Evolutionary conservation across 1,139 yeast species (phyloP).

Genomic region (Scheffersomyces cryptocercus): DNA sequence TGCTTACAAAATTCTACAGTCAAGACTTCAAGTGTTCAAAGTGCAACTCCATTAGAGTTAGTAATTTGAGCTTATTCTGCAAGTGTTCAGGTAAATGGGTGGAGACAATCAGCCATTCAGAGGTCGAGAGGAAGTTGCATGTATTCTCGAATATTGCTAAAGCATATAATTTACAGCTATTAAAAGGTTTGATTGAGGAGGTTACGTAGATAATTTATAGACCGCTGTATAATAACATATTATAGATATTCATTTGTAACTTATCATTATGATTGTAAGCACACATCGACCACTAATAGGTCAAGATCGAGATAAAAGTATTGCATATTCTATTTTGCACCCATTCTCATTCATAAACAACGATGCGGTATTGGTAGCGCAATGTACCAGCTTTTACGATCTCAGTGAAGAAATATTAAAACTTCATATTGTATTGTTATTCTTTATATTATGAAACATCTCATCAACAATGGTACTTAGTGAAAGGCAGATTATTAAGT

Average conservation of each 20-base stretch:
- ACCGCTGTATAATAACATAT: not conserved
- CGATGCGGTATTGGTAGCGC: too few species aligned
- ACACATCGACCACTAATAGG: too few species aligned
- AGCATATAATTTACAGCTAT: conserved; percentile 59
- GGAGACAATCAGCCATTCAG: conserved; percentile 52
- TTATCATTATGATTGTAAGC: too few species aligned
- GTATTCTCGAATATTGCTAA: conserved; percentile 62
- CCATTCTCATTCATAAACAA: too few species aligned
- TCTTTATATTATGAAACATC: too few species aligned
- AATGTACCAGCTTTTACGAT: too few species aligned
- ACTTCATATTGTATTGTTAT: too few species aligned
- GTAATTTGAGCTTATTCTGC: conserved; percentile 75
- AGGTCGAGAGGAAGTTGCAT: conserved; percentile 44
- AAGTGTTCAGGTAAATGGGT: conserved; percentile 87
- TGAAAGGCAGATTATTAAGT: conserved; percentile 3
- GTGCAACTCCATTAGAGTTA: conserved; percentile 68
- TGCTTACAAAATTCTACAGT: conserved; percentile 59
- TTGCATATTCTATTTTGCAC: too few species aligned
- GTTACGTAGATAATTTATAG: conserved; percentile 5
- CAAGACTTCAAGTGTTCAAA: conserved; percentile 84
- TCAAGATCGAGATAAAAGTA: too few species aligned
- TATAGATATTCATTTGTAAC: not conserved
- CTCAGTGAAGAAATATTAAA: too few species aligned
- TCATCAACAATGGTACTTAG: too few species aligned
- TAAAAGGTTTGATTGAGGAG: conserved; percentile 50